These are phyloP conservation scores for Isatis tinctoria DNA, from an alignment of 345 rosid genomes.

Conservation along the genomic window DNA sequence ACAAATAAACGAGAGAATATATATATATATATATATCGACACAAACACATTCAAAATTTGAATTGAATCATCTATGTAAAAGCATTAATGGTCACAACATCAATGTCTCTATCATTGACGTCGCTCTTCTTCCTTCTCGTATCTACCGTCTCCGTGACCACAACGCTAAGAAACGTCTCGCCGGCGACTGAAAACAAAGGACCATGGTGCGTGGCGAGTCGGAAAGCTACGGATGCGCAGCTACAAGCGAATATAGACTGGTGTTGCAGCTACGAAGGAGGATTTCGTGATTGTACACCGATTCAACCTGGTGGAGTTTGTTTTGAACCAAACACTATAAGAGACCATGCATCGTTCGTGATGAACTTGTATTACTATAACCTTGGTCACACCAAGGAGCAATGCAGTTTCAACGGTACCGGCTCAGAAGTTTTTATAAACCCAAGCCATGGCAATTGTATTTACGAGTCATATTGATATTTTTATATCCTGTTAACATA, in stretches of 20 bases:
- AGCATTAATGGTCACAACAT: background rate
- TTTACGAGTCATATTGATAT: background rate
- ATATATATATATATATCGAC: too few relatives aligned
- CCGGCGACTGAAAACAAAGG: background rate
- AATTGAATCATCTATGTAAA: background rate
- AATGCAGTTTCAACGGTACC: conserved; percentile 10
- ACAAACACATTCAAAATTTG: background rate
- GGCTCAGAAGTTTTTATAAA: background rate
- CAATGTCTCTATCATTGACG: background rate
- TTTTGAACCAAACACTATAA: conserved; percentile 10
- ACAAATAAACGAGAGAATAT: too few relatives aligned
- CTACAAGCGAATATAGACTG: conserved; percentile 16
- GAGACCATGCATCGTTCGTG: conserved; percentile 16
- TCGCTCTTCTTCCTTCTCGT: background rate
- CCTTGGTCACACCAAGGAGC: background rate
- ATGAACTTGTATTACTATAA: conserved; percentile 14
- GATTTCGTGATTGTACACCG: background rate
- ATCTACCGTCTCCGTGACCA: background rate
- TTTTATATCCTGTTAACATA: background rate
- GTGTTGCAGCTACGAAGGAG: conserved; percentile 13
- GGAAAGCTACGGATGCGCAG: background rate
- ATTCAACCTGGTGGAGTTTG: conserved; percentile 15
- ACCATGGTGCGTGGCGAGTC: conserved; percentile 8
- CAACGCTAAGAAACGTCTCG: background rate
- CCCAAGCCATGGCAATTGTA: conserved; percentile 9